These are phyloP conservation scores for Groenewaldozyma tartarivorans DNA, from an alignment of 805 yeast species.

Conservation along the genomic window DNA sequence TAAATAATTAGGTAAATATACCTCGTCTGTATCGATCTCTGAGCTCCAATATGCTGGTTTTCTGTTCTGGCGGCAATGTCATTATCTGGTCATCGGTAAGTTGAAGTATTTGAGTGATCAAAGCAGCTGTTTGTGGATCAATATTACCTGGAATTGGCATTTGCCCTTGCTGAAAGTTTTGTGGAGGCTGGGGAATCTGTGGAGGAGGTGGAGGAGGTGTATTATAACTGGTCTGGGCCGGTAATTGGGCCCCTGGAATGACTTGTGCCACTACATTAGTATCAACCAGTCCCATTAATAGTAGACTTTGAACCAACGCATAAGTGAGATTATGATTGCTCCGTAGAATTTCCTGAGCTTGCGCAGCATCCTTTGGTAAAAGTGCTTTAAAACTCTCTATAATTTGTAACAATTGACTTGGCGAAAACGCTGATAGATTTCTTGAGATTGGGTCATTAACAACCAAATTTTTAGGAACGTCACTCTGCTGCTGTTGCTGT, in stretches of 20 bases:
- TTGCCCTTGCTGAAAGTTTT: too few species aligned
- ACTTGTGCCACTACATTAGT: constrained; percentile 21
- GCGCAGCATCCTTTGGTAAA: constrained; percentile 46
- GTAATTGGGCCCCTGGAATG: constrained; percentile 9
- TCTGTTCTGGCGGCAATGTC: constrained; percentile 41
- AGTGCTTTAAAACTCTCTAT: constrained; percentile 48
- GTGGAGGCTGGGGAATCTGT: constrained; percentile 11
- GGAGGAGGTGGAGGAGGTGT: constrained; percentile 12
- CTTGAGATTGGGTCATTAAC: constrained; percentile 36
- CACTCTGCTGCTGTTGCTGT: constrained; percentile 9
- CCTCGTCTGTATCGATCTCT: constrained; percentile 17
- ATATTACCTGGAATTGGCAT: constrained; percentile 10
- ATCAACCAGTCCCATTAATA: constrained; percentile 31
- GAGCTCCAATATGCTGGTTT: constrained; percentile 21
- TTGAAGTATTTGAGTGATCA: constrained; percentile 41
- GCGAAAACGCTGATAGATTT: constrained; percentile 43
- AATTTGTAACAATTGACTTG: constrained; percentile 38
- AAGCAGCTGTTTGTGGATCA: constrained; percentile 34
- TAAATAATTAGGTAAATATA: constrained; percentile 8
- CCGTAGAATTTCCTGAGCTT: constrained; percentile 50
- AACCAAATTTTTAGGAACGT: constrained; percentile 31
- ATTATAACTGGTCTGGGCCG: constrained; percentile 6
- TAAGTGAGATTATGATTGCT: constrained; percentile 63
- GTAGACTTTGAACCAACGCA: constrained; percentile 64
- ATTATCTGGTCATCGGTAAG: constrained; percentile 41